phyloP scores from a whole-genome alignment of 148 eudicot species.

The Persicaria tinctoria region DNA sequence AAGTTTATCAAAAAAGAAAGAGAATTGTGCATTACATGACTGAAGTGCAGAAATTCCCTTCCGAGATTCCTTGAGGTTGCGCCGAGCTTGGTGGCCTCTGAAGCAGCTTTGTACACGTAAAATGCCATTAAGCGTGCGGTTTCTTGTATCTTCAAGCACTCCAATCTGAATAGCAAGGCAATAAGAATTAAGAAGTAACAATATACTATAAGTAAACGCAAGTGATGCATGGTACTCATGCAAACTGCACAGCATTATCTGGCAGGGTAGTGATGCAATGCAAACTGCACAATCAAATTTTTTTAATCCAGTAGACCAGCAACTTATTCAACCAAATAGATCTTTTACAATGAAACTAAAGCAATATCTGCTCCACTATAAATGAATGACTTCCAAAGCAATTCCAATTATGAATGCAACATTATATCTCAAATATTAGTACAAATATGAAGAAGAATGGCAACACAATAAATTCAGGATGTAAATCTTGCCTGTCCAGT shows the following conservation, averaged over 20 bases:
- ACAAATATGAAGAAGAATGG: not conserved
- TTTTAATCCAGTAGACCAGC: not conserved
- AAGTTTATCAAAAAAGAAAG: not conserved
- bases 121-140: constrained; percentile 83
- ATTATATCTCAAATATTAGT: not conserved
- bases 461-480: not conserved
- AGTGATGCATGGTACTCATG: not conserved
- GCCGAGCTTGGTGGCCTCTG: constrained; percentile 89
- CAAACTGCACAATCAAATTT: not conserved
- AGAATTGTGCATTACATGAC: constrained; percentile 49
- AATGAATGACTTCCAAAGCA: not conserved
- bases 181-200: not conserved
- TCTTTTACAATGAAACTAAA: not conserved
- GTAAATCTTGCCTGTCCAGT: constrained; percentile 74
- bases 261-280: not conserved
- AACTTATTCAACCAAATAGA: not conserved
- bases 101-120: constrained; percentile 94
- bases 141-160: constrained; percentile 92
- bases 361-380: not conserved
- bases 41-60: constrained; percentile 66
- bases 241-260: not conserved
- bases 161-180: constrained; percentile 51
- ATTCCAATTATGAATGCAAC: not conserved
- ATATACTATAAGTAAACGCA: not conserved
- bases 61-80: constrained; percentile 39